Base-by-base conservation (phyloP, 257 asterid species). In the Lycium ferocissimum region DNA sequence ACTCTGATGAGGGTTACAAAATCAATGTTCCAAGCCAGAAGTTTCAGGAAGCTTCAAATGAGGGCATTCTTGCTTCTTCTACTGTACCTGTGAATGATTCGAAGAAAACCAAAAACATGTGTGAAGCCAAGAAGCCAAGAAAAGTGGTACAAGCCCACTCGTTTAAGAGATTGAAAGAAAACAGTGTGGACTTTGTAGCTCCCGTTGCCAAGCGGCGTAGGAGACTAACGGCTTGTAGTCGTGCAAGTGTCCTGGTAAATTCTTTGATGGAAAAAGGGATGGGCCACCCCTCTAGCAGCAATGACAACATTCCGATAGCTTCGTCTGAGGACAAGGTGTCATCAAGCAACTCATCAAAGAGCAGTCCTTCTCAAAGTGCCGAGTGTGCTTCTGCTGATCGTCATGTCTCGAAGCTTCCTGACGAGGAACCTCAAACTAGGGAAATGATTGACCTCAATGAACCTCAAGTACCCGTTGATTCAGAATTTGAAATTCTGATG, bases 361-460 rank as follows among this genome's bases (percentile, higher is more conserved):
- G 88, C 63, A 91, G 95, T 73, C 92, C 91, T 18, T 59, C 83
- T 35, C 93, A 83, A 84, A 90, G 91, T 85, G 76, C 75, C 2
- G 93, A 89, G 53, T 85, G 82, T 84, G 87, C 79, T 75, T 49
- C 78, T 70, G 80, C 15, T 8, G 70, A 35, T 80, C 63, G 78
- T 47, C 89, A 38, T 61, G 61, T 49, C 33, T 83, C 62, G 49
- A 89, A 86, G 85, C 71, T 89, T 20, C 81, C 83, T 85, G 79
- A 17, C 3, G 86, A 83, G 79, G 85, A 78, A 76, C 84, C 86
- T 80, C 91, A 78, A 26, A 73, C 86, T 26, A 87, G 76, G 89
- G 17, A 85, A 47, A 81, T 88, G 90, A 90, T 94, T 38, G 97
- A 94, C 85, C 92, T 94, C 45, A 93, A 94, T 86, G 54, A 89